Conservation (phyloP, 768 basidiomycete genomes). For the Termitomyces heimii region DNA sequence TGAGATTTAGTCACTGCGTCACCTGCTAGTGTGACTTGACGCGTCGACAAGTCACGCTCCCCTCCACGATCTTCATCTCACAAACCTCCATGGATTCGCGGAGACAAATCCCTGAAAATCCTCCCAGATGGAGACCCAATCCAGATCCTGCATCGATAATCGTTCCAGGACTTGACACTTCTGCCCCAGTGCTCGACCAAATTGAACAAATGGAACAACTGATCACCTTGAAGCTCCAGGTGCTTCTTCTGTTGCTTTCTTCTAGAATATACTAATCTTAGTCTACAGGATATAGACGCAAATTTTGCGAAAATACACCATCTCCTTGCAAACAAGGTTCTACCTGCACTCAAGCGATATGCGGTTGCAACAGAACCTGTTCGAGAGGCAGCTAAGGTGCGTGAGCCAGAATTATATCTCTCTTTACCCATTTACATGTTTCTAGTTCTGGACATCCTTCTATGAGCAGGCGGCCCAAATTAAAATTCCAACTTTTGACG, state of each 20-base stretch:
- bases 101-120: constrained; percentile 47
- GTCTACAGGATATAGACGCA: constrained; percentile 76
- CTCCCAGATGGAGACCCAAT: constrained; percentile 62
- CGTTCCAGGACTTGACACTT: constrained; percentile 68
- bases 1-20: no score
- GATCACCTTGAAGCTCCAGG: constrained; percentile 89
- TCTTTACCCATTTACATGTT: background rate
- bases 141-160: constrained; percentile 56
- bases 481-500: constrained; percentile 69
- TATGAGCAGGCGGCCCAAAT: constrained; percentile 92
- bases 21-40: no score
- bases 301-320: constrained; percentile 90
- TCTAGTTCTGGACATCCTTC: constrained; percentile 94
- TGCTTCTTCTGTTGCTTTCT: constrained; percentile 20
- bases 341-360: constrained; percentile 89
- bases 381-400: constrained; percentile 83
- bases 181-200: constrained; percentile 69
- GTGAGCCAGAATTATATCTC: constrained; percentile 14
- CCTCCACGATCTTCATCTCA: no score
- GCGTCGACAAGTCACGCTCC: no score
- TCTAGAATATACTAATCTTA: background rate
- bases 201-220: constrained; percentile 95
- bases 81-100: constrained; percentile 25
- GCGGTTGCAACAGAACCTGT: constrained; percentile 84
- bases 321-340: constrained; percentile 67